Base-by-base conservation (phyloP, 306 rosid species). In the Cucurbita ficifolia region DNA sequence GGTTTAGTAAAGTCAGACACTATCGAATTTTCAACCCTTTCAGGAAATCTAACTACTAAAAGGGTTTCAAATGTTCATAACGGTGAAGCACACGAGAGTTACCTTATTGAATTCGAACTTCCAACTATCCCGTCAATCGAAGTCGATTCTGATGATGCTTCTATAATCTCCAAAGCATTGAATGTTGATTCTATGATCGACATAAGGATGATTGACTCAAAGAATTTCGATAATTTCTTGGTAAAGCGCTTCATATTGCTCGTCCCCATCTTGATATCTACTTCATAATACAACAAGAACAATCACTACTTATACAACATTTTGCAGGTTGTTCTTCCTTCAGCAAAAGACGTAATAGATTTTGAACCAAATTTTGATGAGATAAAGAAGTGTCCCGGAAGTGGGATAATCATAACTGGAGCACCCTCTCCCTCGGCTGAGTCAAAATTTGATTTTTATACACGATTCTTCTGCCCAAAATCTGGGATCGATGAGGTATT, bases 371-470 rank as follows among this genome's bases (percentile, higher is more conserved):
- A 82, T 9, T 0, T 81, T 51, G 88, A 81, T 77, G 96, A 81
- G 57, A 77, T 88, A n/a, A 10, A 36, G 33, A 86, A 86, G 63
- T 83, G 75, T 73, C 94, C 96, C 4, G 92, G 86, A 75, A 43
- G 17, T 21, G 98, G 97, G 73, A 1, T 93, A 29, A 79, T 86
- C 74, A 80, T 85, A 75, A 62, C 97, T 1, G 96, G 83, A 42
- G 51, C 54, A 65, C 84, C 96, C 74, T 82, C 90, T 75, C 33
- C 33, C 33, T 29, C 33, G 33, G 79, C 86, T 1, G 87, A 76
- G 46, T 90, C 94, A 0, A 86, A 81, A 55, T 90, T 87, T 81
- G 97, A 93, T 63, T 82, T 90, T 81, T 82, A 72, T 74, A 88
- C 88, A 68, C 76, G 96, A 52, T 83, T 1, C 77, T 90, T 90